These are phyloP conservation scores for Cladophialophora carrionii DNA, from an alignment of 2,329 filamentous ascomycete genomes.

Conservation along the genomic window DNA sequence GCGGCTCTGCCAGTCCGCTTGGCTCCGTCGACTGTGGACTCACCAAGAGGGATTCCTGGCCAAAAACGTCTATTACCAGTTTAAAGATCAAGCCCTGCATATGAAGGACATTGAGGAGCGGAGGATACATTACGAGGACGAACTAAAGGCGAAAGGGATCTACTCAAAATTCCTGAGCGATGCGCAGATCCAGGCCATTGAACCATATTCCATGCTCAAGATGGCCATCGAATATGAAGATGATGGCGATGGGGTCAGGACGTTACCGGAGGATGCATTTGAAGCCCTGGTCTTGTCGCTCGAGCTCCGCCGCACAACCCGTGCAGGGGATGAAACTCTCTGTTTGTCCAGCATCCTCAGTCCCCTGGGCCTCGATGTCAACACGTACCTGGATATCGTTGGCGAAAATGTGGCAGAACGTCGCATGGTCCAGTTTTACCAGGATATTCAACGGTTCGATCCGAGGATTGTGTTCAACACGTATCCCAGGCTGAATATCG, in stretches of 20 bases:
- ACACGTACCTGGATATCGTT: slow-evolving; percentile 1
- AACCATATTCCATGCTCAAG: slow-evolving; percentile 3
- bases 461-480: background rate
- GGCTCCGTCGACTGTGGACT: slow-evolving; percentile 50
- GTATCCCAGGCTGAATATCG: slow-evolving; percentile 1
- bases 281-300: background rate
- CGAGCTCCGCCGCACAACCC: slow-evolving; percentile 5
- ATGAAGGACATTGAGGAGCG: background rate
- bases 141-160: background rate
- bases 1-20: slow-evolving; percentile 44
- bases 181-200: slow-evolving; percentile 3
- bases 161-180: slow-evolving; percentile 1
- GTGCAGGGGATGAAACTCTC: slow-evolving; percentile 1
- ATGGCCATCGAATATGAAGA: slow-evolving; percentile 1
- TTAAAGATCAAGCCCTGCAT: background rate
- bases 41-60: slow-evolving; percentile 45
- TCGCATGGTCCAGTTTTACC: slow-evolving; percentile 5
- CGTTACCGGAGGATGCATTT: background rate
- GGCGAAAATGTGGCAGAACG: slow-evolving; percentile 6
- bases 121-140: background rate
- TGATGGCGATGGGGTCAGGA: background rate
- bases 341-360: slow-evolving; percentile 4
- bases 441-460: slow-evolving; percentile 1
- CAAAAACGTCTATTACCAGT: slow-evolving; percentile 1
- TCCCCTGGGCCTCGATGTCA: background rate